Evolutionary conservation across 345 rosid genomes (phyloP).

Genomic region (Pistacia integerrima): DNA sequence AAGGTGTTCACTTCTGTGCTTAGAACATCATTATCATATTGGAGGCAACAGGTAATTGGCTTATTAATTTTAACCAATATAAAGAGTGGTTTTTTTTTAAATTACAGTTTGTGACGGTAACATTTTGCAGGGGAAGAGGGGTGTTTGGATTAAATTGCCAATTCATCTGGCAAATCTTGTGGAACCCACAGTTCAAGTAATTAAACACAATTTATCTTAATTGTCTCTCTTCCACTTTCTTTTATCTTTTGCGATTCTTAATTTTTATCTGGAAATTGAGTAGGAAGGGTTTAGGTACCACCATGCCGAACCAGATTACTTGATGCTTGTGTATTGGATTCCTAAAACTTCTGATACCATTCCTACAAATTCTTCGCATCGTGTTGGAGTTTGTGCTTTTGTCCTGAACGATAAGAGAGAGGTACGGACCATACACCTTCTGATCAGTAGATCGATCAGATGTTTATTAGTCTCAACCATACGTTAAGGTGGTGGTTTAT

Average conservation of each 20-base stretch:
- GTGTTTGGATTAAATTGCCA: slow-evolving; percentile 76
- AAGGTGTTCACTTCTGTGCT: slow-evolving; percentile 44
- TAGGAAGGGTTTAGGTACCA: slow-evolving; percentile 76
- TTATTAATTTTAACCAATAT: neutral
- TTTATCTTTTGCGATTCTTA: neutral
- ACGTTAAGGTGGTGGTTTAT: neutral
- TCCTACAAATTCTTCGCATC: slow-evolving; percentile 73
- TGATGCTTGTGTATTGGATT: slow-evolving; percentile 81
- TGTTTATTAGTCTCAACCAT: too few relatives aligned
- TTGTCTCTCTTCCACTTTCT: neutral
- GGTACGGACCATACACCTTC: slow-evolving; percentile 33
- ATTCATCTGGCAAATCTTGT: slow-evolving; percentile 53
- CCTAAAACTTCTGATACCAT: slow-evolving; percentile 38
- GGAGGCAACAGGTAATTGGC: slow-evolving; percentile 51
- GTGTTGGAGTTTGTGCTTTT: slow-evolving; percentile 72
- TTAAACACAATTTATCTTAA: neutral
- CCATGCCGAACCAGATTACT: slow-evolving; percentile 68
- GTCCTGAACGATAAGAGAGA: slow-evolving; percentile 52
- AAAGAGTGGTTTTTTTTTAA: neutral
- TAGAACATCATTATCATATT: slow-evolving; percentile 46
- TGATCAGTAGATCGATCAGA: too few relatives aligned
- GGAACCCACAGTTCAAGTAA: slow-evolving; percentile 49
- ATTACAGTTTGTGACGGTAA: neutral
- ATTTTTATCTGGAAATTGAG: neutral
- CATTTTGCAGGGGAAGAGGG: slow-evolving; percentile 59